Conservation (phyloP, 1,139 yeast species). For the Saccharomyces hybrid region DNA sequence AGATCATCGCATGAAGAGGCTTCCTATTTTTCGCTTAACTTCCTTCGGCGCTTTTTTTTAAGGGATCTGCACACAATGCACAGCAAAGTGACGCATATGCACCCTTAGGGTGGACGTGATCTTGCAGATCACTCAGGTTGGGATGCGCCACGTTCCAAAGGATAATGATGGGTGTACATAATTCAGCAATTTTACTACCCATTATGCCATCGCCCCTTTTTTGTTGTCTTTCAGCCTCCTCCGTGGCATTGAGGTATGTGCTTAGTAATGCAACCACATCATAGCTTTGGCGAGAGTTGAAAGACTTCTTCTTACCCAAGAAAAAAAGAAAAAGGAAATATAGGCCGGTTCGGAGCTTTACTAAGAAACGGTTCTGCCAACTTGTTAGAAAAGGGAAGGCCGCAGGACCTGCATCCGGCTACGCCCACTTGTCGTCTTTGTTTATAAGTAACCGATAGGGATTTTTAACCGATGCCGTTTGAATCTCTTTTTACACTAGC, state of each 20-base stretch:
- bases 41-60: not conserved
- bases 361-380: too few species aligned
- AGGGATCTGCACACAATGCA: not conserved
- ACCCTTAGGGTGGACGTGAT: not conserved
- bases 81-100: not conserved
- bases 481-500: too few species aligned
- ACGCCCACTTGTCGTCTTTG: too few species aligned
- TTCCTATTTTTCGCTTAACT: not conserved
- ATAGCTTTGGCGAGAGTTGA: not conserved
- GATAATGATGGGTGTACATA: not conserved
- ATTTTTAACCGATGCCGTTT: too few species aligned
- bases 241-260: not conserved
- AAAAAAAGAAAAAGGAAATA: not conserved
- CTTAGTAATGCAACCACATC: not conserved
- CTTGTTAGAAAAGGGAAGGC: too few species aligned
- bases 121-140: not conserved
- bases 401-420: too few species aligned
- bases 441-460: too few species aligned
- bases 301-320: too few species aligned
- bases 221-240: not conserved
- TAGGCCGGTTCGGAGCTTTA: not conserved
- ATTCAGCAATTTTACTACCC: not conserved
- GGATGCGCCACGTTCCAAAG: not conserved
- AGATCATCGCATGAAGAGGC: not conserved
- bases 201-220: not conserved